Conservation (phyloP, 257 asterid genomes). For the Solanum medicagineum region DNA sequence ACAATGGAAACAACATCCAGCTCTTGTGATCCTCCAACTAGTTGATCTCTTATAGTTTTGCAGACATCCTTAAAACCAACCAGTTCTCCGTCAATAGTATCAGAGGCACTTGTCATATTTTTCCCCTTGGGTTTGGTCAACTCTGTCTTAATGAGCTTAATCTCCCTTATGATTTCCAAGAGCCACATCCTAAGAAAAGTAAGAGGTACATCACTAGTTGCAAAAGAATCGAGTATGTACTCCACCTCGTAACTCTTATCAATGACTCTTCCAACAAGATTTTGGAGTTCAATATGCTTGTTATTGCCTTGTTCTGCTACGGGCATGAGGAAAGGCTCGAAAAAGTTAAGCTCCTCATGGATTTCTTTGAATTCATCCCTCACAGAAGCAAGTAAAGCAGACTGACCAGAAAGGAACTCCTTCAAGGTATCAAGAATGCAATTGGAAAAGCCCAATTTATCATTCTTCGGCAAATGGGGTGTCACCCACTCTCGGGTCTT, state of each 20-base stretch:
- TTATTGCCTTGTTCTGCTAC: neutral
- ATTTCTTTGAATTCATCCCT: neutral
- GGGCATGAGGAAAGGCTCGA: neutral
- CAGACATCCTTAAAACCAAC: neutral
- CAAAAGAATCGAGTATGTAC: neutral
- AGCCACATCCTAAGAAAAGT: neutral
- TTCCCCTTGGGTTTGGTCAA: neutral
- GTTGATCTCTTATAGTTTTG: neutral
- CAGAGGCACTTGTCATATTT: neutral
- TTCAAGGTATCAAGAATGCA: neutral
- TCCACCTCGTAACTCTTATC: neutral
- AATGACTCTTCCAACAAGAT: neutral
- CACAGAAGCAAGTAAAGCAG: neutral
- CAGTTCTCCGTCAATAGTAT: neutral
- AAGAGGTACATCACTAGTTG: neutral
- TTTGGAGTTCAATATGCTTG: neutral
- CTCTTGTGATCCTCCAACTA: neutral
- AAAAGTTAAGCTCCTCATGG: neutral
- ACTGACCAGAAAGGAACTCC: neutral
- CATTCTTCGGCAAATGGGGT: neutral
- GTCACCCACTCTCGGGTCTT: neutral
- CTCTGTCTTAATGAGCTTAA: neutral
- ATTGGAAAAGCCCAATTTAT: neutral
- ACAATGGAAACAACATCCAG: constrained; percentile 4
- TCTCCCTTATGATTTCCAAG: neutral